These are phyloP conservation scores for Piper betle DNA, from an alignment of 164 flowering plant species.

Conservation along the genomic window DNA sequence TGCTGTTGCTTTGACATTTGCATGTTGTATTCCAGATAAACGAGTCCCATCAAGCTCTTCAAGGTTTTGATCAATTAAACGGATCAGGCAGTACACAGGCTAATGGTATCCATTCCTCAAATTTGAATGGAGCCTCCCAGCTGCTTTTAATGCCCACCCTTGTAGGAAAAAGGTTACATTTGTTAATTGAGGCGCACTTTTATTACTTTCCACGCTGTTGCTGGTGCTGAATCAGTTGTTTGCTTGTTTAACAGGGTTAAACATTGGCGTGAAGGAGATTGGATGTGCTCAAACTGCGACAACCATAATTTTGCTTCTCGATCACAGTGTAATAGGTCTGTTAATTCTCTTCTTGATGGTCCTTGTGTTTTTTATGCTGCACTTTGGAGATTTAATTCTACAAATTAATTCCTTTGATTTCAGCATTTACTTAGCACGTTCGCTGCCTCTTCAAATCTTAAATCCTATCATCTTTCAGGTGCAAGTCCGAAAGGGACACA, in stretches of 20 bases:
- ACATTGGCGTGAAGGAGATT: conserved; percentile 95
- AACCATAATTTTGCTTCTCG: conserved; percentile 94
- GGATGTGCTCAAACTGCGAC: conserved; percentile 92
- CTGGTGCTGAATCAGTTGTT: background rate
- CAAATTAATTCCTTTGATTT: background rate
- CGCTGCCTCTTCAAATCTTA: background rate
- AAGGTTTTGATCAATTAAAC: conserved; percentile 25
- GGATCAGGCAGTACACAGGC: conserved; percentile 21
- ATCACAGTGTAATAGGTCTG: conserved; percentile 74
- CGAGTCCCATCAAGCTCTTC: conserved; percentile 27
- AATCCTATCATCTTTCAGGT: conserved; percentile 28
- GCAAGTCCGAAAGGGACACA: conserved; percentile 43
- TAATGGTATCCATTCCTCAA: conserved; percentile 24
- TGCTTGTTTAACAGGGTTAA: conserved; percentile 40
- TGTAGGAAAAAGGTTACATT: conserved; percentile 63
- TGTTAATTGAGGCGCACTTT: background rate
- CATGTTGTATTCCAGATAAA: conserved; percentile 20
- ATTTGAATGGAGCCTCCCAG: conserved; percentile 30
- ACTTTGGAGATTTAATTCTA: background rate
- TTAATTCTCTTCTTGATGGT: conserved; percentile 1
- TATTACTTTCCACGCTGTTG: background rate
- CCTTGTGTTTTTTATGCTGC: background rate
- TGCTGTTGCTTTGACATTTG: background rate
- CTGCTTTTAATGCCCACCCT: conserved; percentile 40
- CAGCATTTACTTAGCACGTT: background rate